A percentile compares a stretch with the other conserved stretches of the same genome.
Evolutionary conservation across 2,329 filamentous ascomycete genomes (phyloP).

Genomic region (Sporothrix dimorphospora): DNA sequence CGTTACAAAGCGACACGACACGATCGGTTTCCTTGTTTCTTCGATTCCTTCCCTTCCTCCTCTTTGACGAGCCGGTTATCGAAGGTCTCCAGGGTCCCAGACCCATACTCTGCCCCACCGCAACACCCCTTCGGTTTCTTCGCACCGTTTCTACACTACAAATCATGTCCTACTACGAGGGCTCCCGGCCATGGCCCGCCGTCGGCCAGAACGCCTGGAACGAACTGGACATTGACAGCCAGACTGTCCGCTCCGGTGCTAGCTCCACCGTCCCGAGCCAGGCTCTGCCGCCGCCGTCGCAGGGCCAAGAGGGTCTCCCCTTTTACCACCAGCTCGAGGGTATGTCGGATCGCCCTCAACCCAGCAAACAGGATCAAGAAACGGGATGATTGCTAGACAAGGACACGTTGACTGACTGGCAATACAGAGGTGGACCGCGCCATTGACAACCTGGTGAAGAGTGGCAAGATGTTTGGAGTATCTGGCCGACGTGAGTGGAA

Average conservation of each 20-base stretch:
- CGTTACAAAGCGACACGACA: constrained; percentile 1
- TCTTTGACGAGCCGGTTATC: constrained; percentile 13
- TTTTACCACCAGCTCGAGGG: constrained; percentile 45
- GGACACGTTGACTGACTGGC: background rate
- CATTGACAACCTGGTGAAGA: constrained; percentile 94
- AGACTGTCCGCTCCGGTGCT: constrained; percentile 40
- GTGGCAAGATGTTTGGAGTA: constrained; percentile 83
- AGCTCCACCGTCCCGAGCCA: constrained; percentile 44
- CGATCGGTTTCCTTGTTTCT: background rate
- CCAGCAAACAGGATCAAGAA: background rate
- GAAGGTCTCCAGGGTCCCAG: constrained; percentile 6
- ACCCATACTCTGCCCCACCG: background rate
- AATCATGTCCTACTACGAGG: constrained; percentile 40
- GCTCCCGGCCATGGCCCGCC: constrained; percentile 38
- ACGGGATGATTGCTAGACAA: background rate
- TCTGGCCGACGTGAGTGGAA: constrained; percentile 77
- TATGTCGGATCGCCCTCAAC: constrained; percentile 35
- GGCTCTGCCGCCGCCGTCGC: constrained; percentile 36
- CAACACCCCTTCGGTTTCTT: background rate
- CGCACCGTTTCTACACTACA: background rate
- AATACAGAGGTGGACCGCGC: constrained; percentile 87
- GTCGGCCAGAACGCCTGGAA: constrained; percentile 38
- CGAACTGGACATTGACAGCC: constrained; percentile 37
- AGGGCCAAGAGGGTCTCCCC: constrained; percentile 35
- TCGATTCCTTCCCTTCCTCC: background rate